Evolutionary conservation across 768 basidiomycete genomes (phyloP).

Genomic region (Sutorius australiensis): DNA sequence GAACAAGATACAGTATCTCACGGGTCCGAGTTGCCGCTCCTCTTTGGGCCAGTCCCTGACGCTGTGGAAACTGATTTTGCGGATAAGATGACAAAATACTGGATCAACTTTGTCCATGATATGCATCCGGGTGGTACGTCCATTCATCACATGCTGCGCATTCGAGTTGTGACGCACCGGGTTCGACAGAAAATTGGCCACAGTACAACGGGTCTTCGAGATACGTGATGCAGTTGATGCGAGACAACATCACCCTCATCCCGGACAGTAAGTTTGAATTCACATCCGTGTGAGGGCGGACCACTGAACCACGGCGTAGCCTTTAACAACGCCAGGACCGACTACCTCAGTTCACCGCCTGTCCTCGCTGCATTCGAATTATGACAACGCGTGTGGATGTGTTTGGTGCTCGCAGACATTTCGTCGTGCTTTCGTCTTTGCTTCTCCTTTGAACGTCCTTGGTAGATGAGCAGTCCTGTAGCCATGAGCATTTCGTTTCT

Average conservation of each 20-base stretch:
- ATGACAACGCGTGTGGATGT: neutral
- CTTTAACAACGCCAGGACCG: constrained; percentile 9
- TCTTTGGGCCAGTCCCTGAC: constrained; percentile 42
- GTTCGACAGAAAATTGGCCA: constrained; percentile 37
- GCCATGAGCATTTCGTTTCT: too few relatives aligned
- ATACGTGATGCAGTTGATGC: constrained; percentile 46
- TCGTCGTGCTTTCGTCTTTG: too few relatives aligned
- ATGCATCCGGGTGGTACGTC: constrained; percentile 51
- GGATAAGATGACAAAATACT: constrained; percentile 47
- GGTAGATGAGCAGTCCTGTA: too few relatives aligned
- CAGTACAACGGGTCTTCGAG: constrained; percentile 34
- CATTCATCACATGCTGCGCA: neutral
- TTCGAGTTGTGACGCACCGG: neutral
- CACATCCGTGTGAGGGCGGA: neutral
- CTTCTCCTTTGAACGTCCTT: too few relatives aligned
- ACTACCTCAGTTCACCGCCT: constrained; percentile 13
- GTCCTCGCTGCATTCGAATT: constrained; percentile 17
- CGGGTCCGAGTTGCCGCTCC: constrained; percentile 9
- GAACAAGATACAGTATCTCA: constrained; percentile 15
- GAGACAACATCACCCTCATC: constrained; percentile 51
- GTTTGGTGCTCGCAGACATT: too few relatives aligned
- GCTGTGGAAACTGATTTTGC: constrained; percentile 44
- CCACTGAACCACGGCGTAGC: neutral
- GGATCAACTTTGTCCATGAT: constrained; percentile 54
- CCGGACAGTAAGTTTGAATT: constrained; percentile 40